Conservation (phyloP, 768 basidiomycete species). For the Paxillus involutus region DNA sequence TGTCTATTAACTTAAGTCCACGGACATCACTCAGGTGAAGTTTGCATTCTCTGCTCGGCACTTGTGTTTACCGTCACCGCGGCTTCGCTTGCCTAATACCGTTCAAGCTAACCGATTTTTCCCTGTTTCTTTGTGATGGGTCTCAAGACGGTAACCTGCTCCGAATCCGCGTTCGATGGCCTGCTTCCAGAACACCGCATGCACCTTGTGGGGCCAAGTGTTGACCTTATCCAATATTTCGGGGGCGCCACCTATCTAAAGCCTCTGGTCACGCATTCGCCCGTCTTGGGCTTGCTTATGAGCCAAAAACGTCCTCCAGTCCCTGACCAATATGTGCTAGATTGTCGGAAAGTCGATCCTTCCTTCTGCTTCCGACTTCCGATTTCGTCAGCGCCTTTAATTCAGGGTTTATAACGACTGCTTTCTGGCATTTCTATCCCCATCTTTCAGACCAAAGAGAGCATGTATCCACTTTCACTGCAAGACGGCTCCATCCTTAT, state of each 20-base stretch:
- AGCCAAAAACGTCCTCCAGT: constrained; percentile 23
- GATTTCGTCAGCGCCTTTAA: constrained; percentile 30
- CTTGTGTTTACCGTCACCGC: constrained; percentile 35
- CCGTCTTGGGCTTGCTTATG: constrained; percentile 8
- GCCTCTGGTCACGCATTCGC: constrained; percentile 11
- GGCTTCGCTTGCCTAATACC: constrained; percentile 35
- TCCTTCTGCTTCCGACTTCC: constrained; percentile 27
- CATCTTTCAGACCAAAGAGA: constrained; percentile 9
- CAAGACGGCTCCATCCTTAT: constrained; percentile 21
- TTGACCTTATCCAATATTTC: constrained; percentile 17
- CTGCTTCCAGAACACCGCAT: constrained; percentile 20
- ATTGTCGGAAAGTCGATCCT: constrained; percentile 39
- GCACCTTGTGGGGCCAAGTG: constrained; percentile 6
- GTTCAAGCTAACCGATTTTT: constrained; percentile 30
- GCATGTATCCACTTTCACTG: constrained; percentile 19
- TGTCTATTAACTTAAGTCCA: constrained; percentile 39
- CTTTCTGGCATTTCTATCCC: constrained; percentile 15
- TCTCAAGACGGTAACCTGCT: constrained; percentile 16
- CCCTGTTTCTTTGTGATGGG: constrained; percentile 31
- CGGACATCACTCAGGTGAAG: constrained; percentile 34
- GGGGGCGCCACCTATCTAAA: constrained; percentile 17
- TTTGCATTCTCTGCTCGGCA: constrained; percentile 32
- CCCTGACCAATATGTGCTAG: constrained; percentile 26
- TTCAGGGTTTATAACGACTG: constrained; percentile 21
- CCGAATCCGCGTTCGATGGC: constrained; percentile 22